Base-by-base conservation (phyloP, 768 basidiomycete species). In the Lactarius sp. region DNA sequence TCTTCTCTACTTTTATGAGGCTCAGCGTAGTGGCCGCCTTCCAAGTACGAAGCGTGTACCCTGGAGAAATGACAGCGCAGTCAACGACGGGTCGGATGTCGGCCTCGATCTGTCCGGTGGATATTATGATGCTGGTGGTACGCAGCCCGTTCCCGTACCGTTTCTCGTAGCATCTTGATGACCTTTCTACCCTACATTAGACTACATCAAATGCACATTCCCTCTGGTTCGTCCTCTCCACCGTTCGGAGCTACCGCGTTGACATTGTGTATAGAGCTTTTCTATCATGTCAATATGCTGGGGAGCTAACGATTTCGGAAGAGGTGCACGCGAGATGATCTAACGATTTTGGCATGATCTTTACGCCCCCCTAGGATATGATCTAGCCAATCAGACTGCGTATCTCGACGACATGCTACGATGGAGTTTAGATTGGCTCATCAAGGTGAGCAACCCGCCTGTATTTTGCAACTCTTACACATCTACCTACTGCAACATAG, bases 41-140 rank as follows among this genome's bases (percentile, higher is more conserved):
- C 82, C 87, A 0, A 69, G 75, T 13, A 78, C 78, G 4, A 91
- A 90, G 64, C 82, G 94, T 46, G 91, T 95, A 2, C 71, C 82
- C 31, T 98, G 95, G 95, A 79, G 94, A 57, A 97, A 97, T 70
- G 82, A 87, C 60, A 92, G 90, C 70, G 83, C 84, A 18, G 69
- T 87, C 27, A 76, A 84, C 41, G 95, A 98, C 74, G 95, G 94
- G 14, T 74, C 78, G 62, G 88, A 92, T 66, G 85, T 79, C 39
- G 80, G 80, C 6, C 70, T 93, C 16, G 90, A 98, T 72, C 75
- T 97, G 57, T 85, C 80, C 37, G 92, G 93, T 72, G 95, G 94
- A 7, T 96, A 88, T 72, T 95, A 92, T 71, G 94, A 96, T 78
- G 93, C 94, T 64, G 94, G 94, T 77, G 90, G 90, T 90, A 70